Evolutionary conservation across 331 rosid genomes (phyloP).

Genomic region (Pyracantha coccinea): DNA sequence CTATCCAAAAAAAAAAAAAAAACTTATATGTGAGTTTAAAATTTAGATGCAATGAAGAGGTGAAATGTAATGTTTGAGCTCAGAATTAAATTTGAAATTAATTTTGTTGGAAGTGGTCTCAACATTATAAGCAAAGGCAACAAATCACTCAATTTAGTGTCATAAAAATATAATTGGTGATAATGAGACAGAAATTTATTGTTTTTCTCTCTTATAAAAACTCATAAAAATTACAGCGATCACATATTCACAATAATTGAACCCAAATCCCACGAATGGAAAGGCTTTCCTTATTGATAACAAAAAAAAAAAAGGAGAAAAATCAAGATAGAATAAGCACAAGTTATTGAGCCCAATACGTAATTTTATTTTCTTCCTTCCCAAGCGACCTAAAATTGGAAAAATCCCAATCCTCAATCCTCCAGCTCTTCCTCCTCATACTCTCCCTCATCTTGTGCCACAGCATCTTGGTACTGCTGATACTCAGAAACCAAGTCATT

Average conservation of each 20-base stretch:
- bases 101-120: background rate
- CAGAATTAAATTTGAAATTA: background rate
- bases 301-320: background rate
- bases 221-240: background rate
- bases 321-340: background rate
- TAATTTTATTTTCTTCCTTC: background rate
- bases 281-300: background rate
- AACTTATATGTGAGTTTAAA: background rate
- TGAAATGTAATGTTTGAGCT: background rate
- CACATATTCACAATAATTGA: constrained; percentile 3
- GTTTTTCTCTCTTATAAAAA: background rate
- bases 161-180: background rate
- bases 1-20: no score
- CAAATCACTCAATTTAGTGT: background rate
- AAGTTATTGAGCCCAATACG: background rate
- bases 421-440: constrained; percentile 39
- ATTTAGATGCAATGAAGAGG: background rate
- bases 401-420: background rate
- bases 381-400: background rate
- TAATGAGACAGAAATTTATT: no score
- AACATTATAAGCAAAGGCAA: background rate
- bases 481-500: constrained; percentile 28
- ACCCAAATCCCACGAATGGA: background rate
- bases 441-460: constrained; percentile 37
- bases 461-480: constrained; percentile 82